Conservation (phyloP, 306 rosid species). For the Ormosia emarginata region DNA sequence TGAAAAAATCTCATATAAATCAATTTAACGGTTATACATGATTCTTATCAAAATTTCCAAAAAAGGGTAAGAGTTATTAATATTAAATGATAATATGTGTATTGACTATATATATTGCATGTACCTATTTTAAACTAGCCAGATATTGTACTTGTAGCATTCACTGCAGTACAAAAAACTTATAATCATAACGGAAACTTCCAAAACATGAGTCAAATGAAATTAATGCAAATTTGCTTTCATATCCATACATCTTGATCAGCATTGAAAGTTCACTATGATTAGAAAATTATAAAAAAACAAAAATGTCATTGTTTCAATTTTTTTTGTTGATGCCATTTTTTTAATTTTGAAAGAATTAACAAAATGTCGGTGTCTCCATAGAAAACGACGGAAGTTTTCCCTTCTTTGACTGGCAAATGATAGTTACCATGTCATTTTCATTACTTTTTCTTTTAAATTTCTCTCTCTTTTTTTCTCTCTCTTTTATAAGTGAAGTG, state of each 20-base stretch:
- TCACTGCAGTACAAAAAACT: not conserved
- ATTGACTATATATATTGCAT: constrained; percentile 24
- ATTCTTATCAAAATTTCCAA: no score
- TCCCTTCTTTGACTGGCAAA: not conserved
- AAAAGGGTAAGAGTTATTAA: no score
- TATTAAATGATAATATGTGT: not conserved
- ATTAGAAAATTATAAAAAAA: no score
- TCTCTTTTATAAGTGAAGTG: no score
- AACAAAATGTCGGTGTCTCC: not conserved
- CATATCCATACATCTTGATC: not conserved
- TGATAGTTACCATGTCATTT: not conserved
- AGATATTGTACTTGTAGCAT: constrained; percentile 11
- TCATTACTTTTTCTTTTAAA: not conserved
- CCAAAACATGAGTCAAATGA: not conserved
- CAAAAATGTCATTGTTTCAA: no score
- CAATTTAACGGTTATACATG: no score
- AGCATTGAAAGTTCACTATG: not conserved
- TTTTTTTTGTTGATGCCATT: no score
- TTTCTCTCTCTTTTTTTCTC: no score
- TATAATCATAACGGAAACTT: not conserved
- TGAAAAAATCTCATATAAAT: no score
- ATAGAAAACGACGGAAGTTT: not conserved
- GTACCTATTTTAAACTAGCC: constrained; percentile 13
- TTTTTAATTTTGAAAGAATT: no score
- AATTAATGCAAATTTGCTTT: not conserved